These are phyloP conservation scores for Aspergillus olivimuriae DNA, from an alignment of 495 filamentous ascomycete genomes.

Conservation along the genomic window DNA sequence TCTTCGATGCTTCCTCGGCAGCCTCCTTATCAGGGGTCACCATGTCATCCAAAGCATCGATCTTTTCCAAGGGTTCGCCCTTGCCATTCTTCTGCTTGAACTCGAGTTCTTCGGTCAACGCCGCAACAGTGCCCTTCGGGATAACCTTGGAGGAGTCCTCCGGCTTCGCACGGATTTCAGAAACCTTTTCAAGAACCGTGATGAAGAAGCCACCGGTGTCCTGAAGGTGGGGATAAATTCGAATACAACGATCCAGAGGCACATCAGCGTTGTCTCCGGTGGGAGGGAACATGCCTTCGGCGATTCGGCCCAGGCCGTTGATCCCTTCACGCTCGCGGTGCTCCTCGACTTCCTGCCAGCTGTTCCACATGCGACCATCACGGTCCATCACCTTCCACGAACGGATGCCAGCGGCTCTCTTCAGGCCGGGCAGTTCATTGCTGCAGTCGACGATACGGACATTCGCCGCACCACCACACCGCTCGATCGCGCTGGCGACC, in stretches of 20 bases:
- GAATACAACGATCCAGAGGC: slow-evolving; percentile 84
- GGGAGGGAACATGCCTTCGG: slow-evolving; percentile 79
- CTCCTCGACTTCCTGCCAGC: slow-evolving; percentile 68
- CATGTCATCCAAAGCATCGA: slow-evolving; percentile 44
- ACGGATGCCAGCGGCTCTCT: slow-evolving; percentile 64
- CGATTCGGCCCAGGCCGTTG: slow-evolving; percentile 56
- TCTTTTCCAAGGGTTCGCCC: slow-evolving; percentile 37
- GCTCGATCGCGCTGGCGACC: slow-evolving; percentile 73
- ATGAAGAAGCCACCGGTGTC: slow-evolving; percentile 98
- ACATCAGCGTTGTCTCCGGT: slow-evolving; percentile 48
- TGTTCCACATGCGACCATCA: slow-evolving; percentile 64
- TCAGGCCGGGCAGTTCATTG: slow-evolving; percentile 66
- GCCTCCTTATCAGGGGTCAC: slow-evolving; percentile 30
- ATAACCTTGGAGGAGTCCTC: slow-evolving; percentile 59
- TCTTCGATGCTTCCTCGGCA: slow-evolving; percentile 34
- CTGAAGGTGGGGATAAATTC: slow-evolving; percentile 90
- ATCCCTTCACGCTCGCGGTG: slow-evolving; percentile 50
- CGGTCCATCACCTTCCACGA: slow-evolving; percentile 88
- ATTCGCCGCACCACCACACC: slow-evolving; percentile 78
- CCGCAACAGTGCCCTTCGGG: slow-evolving; percentile 44
- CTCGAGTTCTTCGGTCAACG: slow-evolving; percentile 50
- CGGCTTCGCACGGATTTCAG: slow-evolving; percentile 78
- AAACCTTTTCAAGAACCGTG: slow-evolving; percentile 81
- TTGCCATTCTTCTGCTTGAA: slow-evolving; percentile 36
- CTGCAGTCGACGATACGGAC: slow-evolving; percentile 79